phyloP scores from a whole-genome alignment of 1,284 basidiomycete species.

The Papiliotrema fonsecae region DNA sequence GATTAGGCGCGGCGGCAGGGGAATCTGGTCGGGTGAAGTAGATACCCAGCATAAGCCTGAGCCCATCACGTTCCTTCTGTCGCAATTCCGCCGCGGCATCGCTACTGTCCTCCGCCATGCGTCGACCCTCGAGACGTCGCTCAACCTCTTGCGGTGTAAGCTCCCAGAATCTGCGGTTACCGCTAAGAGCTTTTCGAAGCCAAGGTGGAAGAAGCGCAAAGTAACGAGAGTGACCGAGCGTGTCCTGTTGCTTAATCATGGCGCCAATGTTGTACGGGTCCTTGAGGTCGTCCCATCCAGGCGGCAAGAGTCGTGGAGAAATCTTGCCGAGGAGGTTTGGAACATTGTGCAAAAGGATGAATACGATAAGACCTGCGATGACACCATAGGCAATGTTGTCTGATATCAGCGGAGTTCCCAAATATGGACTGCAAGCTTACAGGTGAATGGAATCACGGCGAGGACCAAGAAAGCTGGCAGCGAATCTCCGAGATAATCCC shows the following conservation, averaged over 20 bases:
- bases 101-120: constrained; percentile 18
- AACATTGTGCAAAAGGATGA: constrained; percentile 59
- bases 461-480: constrained; percentile 77
- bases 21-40: not conserved
- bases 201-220: constrained; percentile 59
- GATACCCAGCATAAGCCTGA: constrained; percentile 18
- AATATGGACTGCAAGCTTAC: constrained; percentile 54
- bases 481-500: constrained; percentile 80
- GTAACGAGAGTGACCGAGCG: constrained; percentile 10
- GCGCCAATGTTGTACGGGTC: constrained; percentile 27
- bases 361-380: constrained; percentile 58
- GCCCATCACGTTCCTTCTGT: constrained; percentile 28
- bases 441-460: constrained; percentile 70
- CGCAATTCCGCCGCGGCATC: constrained; percentile 23
- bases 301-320: constrained; percentile 60
- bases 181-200: constrained; percentile 53
- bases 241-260: constrained; percentile 21
- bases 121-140: constrained; percentile 24
- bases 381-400: constrained; percentile 76
- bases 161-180: constrained; percentile 40
- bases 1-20: no score
- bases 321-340: constrained; percentile 59
- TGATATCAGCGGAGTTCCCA: constrained; percentile 11
- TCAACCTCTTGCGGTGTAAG: constrained; percentile 32
- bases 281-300: constrained; percentile 49